Conservation (phyloP, 805 yeast genomes). For the Metschnikowia orientalis region DNA sequence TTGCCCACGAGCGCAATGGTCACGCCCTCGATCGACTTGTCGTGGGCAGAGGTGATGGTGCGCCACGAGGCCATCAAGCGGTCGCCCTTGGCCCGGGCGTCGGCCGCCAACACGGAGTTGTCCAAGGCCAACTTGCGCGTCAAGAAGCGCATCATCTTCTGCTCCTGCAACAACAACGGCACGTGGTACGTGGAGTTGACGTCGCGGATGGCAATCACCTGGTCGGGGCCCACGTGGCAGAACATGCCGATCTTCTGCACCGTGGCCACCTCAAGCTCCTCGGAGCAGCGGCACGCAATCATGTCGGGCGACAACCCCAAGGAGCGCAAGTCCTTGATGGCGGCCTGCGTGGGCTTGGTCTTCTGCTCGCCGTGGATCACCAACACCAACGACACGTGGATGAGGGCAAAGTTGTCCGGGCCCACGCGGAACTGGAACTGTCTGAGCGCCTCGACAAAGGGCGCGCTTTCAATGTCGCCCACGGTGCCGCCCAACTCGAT, state of each 20-base stretch:
- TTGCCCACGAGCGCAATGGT: constrained; percentile 96
- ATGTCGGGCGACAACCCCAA: constrained; percentile 93
- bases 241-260: constrained; percentile 97
- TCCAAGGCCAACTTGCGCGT: constrained; percentile 61
- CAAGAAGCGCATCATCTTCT: constrained; percentile 73
- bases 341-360: constrained; percentile 99
- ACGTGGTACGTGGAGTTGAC: constrained; percentile 97
- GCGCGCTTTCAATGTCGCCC: constrained; percentile 98
- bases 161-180: constrained; percentile 85
- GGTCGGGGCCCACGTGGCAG: constrained; percentile 98
- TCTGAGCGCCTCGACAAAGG: constrained; percentile 97
- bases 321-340: constrained; percentile 92
- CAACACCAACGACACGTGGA: constrained; percentile 95
- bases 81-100: constrained; percentile 61
- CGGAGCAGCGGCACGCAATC: constrained; percentile 96
- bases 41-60: constrained; percentile 71
- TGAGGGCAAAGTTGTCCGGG: constrained; percentile 84
- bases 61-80: constrained; percentile 74
- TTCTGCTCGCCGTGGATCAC: constrained; percentile 98
- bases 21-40: constrained; percentile 78
- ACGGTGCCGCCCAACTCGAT: constrained; percentile 99
- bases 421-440: constrained; percentile 99
- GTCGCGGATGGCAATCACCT: constrained; percentile 94
- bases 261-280: constrained; percentile 75
- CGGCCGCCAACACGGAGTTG: constrained; percentile 38